These are phyloP conservation scores for Pseudogymnoascus destructans DNA, from an alignment of 2,329 filamentous ascomycete species.

Conservation along the genomic window DNA sequence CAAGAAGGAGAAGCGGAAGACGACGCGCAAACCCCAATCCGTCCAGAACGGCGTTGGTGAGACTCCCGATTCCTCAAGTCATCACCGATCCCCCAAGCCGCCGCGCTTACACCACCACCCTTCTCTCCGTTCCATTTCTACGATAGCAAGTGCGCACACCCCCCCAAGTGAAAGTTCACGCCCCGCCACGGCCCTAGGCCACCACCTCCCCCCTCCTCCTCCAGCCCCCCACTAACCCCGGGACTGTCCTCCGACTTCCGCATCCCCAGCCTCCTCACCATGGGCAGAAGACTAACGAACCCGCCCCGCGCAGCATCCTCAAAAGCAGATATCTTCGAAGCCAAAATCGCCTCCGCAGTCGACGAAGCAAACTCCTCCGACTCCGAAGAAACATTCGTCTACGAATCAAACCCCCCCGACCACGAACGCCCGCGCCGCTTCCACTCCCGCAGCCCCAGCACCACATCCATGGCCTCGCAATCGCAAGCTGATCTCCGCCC, in stretches of 20 bases:
- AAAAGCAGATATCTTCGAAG: constrained; percentile 96
- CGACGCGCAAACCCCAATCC: constrained; percentile 57
- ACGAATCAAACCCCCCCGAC: constrained; percentile 89
- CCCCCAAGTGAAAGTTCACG: constrained; percentile 6
- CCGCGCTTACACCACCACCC: constrained; percentile 1
- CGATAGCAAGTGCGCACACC: not conserved
- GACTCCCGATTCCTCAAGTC: constrained; percentile 26
- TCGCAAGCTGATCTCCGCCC: constrained; percentile 55
- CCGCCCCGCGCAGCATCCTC: constrained; percentile 54
- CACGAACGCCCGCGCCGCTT: constrained; percentile 57
- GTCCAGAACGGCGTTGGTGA: constrained; percentile 63
- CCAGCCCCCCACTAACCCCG: not conserved
- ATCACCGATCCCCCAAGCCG: not conserved
- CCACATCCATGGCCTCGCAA: constrained; percentile 69
- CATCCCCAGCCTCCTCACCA: constrained; percentile 15
- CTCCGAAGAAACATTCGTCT: constrained; percentile 96
- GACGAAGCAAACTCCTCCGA: constrained; percentile 95
- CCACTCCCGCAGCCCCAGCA: constrained; percentile 89
- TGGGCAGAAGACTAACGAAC: constrained; percentile 35
- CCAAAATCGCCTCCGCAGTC: constrained; percentile 88
- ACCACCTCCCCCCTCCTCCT: constrained; percentile 14
- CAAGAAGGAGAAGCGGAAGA: constrained; percentile 82
- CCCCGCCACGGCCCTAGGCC: not conserved
- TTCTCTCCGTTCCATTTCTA: not conserved
- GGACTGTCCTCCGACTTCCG: not conserved